Evolutionary conservation across 2,329 filamentous ascomycete genomes (phyloP).

Genomic region (Zasmidium cellare): DNA sequence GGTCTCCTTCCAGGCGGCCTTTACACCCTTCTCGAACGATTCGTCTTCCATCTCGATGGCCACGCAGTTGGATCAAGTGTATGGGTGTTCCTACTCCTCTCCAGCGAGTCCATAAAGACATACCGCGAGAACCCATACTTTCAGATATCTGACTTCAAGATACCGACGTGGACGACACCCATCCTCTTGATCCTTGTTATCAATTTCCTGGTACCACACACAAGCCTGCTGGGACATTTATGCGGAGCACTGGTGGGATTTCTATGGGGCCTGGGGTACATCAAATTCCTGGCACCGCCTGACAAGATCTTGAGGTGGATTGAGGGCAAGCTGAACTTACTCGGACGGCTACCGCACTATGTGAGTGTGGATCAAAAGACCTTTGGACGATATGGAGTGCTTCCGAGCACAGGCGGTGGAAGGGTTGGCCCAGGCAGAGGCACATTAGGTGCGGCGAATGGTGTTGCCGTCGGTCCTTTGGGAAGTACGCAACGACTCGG

Average conservation of each 20-base stretch:
- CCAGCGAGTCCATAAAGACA: conserved; percentile 81
- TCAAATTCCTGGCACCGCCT: conserved; percentile 85
- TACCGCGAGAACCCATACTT: conserved; percentile 80
- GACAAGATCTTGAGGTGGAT: conserved; percentile 86
- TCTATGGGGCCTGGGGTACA: conserved; percentile 81
- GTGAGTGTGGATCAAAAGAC: conserved; percentile 95
- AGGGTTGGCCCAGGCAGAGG: conserved; percentile 28
- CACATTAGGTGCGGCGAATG: conserved; percentile 31
- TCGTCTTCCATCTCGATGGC: conserved; percentile 69
- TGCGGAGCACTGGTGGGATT: conserved; percentile 85
- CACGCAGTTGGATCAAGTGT: conserved; percentile 81
- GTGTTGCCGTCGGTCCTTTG: conserved; percentile 59
- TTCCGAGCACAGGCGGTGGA: conserved; percentile 54
- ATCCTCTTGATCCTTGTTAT: conserved; percentile 74
- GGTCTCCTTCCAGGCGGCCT: conserved; percentile 69
- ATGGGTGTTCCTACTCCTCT: conserved; percentile 88
- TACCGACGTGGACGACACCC: conserved; percentile 91
- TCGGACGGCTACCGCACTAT: conserved; percentile 84
- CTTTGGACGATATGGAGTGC: conserved; percentile 85
- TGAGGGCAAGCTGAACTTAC: conserved; percentile 81
- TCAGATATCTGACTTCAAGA: conserved; percentile 62
- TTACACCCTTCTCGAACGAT: conserved; percentile 77
- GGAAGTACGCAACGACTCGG: conserved; percentile 68
- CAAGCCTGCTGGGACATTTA: conserved; percentile 82
- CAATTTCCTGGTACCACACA: conserved; percentile 74